Percentiles rank a stretch among this genome's conserved stretches.
Conservation (phyloP, 305 asterid genomes). For the Fraxinus platypoda region DNA sequence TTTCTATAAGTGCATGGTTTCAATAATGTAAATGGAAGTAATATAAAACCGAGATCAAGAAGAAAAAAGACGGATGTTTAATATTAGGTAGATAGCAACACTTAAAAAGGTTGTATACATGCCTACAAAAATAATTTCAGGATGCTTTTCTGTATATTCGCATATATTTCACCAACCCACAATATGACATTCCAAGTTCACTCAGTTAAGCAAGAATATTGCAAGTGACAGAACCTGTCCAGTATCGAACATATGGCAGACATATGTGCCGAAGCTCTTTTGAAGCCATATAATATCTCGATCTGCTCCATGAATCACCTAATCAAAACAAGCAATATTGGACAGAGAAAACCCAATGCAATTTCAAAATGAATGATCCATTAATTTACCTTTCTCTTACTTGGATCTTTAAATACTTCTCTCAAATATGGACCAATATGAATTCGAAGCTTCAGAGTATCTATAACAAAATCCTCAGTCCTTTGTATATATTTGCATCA, state of each 20-base stretch:
- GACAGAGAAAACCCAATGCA: conserved; percentile 16
- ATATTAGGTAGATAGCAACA: neutral
- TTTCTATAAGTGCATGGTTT: neutral
- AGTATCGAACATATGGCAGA: conserved; percentile 95
- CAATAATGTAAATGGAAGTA: neutral
- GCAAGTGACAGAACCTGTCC: conserved; percentile 27
- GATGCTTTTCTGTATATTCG: too few relatives aligned
- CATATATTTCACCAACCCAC: neutral
- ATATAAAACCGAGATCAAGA: too few relatives aligned
- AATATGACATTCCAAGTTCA: neutral
- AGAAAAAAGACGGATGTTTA: too few relatives aligned
- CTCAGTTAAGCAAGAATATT: neutral
- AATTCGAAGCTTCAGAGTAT: conserved; percentile 84
- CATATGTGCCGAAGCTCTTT: conserved; percentile 86
- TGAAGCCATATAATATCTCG: conserved; percentile 90
- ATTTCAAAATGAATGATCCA: conserved; percentile 12
- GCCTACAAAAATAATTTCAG: too few relatives aligned
- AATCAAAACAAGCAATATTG: conserved; percentile 27
- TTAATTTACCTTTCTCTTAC: conserved; percentile 66
- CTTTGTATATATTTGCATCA: conserved; percentile 98
- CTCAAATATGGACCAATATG: conserved; percentile 88
- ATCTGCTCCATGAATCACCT: conserved; percentile 97
- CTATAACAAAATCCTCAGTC: conserved; percentile 85
- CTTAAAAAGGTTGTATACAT: neutral
- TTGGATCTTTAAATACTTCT: conserved; percentile 82